phyloP scores from a whole-genome alignment of 441 rosid genomes.

The Adansonia rubrostipa region DNA sequence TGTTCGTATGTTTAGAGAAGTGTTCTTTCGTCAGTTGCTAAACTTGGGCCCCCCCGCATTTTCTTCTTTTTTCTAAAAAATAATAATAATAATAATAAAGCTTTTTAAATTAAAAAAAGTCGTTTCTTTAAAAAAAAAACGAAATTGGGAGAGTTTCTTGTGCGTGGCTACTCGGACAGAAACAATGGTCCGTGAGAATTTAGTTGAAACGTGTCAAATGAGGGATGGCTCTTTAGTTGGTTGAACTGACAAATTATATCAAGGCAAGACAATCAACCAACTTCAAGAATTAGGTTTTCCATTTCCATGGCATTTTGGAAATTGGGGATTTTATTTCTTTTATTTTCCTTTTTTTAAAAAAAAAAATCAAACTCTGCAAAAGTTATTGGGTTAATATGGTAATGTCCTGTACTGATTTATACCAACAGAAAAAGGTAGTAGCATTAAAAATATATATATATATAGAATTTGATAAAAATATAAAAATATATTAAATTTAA shows the following conservation, averaged over 20 bases:
- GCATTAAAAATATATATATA: no score
- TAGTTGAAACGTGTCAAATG: background rate
- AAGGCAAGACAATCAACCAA: background rate
- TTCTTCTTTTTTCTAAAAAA: background rate
- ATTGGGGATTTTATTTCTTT: background rate
- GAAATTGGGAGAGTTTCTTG: background rate
- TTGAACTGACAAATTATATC: background rate
- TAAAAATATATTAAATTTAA: no score
- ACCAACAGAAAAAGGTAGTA: no score
- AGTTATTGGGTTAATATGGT: background rate
- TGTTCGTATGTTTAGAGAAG: background rate
- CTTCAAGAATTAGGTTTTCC: background rate
- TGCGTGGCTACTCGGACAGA: background rate
- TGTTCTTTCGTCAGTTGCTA: slow-evolving; percentile 18
- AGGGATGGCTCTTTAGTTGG: background rate
- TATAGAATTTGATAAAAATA: no score
- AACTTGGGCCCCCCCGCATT: background rate
- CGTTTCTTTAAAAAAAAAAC: background rate
- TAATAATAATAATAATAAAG: background rate
- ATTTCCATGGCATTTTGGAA: background rate
- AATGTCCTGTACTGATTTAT: background rate
- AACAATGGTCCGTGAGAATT: slow-evolving; percentile 11
- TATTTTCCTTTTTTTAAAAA: background rate
- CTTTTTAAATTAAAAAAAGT: background rate
- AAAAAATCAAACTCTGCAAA: background rate